A percentile compares a stretch with the other conserved stretches of the same genome.
Evolutionary conservation across 2,329 filamentous ascomycete species (phyloP).

Genomic region (Ascochyta clinopodiicola): DNA sequence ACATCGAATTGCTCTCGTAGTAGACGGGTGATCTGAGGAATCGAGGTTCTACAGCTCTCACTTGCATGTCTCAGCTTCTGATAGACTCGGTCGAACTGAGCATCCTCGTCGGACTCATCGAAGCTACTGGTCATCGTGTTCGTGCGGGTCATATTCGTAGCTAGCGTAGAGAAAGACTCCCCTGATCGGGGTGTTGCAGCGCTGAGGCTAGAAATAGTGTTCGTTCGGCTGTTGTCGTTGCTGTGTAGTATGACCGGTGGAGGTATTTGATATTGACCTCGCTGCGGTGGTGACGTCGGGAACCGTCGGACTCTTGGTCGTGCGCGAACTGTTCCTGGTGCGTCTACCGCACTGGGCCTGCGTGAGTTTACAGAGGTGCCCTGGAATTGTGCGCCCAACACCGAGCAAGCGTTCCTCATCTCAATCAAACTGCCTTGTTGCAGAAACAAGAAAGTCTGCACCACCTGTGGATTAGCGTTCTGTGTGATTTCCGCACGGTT

Average conservation of each 20-base stretch:
- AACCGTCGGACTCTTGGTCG: constrained; percentile 40
- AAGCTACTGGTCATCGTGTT: constrained; percentile 66
- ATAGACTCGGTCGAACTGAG: constrained; percentile 82
- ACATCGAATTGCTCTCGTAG: constrained; percentile 39
- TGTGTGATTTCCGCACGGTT: constrained; percentile 58
- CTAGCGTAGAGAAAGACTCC: constrained; percentile 74
- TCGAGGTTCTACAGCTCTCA: constrained; percentile 72
- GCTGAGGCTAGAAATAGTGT: constrained; percentile 58
- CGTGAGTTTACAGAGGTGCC: constrained; percentile 30
- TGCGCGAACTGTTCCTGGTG: constrained; percentile 36
- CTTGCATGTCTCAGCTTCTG: constrained; percentile 75
- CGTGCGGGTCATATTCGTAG: constrained; percentile 53
- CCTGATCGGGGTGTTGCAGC: constrained; percentile 77
- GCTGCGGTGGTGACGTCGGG: constrained; percentile 43
- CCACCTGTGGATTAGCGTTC: constrained; percentile 62
- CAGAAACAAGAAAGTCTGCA: constrained; percentile 65
- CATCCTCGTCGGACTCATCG: constrained; percentile 73
- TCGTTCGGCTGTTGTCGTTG: constrained; percentile 59
- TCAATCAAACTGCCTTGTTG: constrained; percentile 66
- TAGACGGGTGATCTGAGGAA: constrained; percentile 60
- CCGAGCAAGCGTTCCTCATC: constrained; percentile 64
- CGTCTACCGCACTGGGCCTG: constrained; percentile 30
- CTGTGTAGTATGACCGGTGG: constrained; percentile 53
- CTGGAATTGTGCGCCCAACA: constrained; percentile 54
- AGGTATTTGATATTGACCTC: constrained; percentile 41